These are phyloP conservation scores for Phytophthora quininea DNA, from an alignment of 352 stramenopile genomes.

Conservation along the genomic window DNA sequence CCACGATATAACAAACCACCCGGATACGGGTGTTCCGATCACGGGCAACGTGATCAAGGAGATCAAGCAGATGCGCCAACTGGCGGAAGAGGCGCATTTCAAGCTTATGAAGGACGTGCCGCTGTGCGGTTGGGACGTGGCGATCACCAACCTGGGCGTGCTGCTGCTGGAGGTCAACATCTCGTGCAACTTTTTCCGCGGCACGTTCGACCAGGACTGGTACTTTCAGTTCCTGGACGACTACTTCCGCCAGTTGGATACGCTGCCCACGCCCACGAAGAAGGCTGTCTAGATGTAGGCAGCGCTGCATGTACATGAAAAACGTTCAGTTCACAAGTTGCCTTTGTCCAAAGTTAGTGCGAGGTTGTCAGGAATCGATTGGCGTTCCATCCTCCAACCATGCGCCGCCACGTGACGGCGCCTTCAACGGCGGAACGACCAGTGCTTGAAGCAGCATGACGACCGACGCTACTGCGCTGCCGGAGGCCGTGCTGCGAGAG, in stretches of 20 bases:
- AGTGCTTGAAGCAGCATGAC: conserved; percentile 12
- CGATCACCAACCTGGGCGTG: conserved; percentile 90
- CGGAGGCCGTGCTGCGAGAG: conserved; percentile 33
- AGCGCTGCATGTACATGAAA: neutral
- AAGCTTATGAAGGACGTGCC: conserved; percentile 93
- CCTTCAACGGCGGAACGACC: conserved; percentile 26
- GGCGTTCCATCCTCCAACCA: neutral
- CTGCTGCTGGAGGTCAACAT: conserved; percentile 92
- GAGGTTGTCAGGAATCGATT: too few species aligned
- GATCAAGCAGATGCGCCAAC: conserved; percentile 84
- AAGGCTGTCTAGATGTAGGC: conserved; percentile 43
- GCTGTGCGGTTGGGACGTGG: conserved; percentile 93
- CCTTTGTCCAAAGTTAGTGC: too few species aligned
- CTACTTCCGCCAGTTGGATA: conserved; percentile 84
- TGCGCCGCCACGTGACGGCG: neutral
- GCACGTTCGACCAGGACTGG: conserved; percentile 86
- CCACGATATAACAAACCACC: conserved; percentile 90
- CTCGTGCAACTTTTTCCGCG: conserved; percentile 96
- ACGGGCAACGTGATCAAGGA: conserved; percentile 90
- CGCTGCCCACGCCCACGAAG: conserved; percentile 50
- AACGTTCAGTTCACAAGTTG: too few species aligned
- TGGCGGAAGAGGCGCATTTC: conserved; percentile 87
- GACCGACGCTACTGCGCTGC: conserved; percentile 15
- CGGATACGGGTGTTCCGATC: conserved; percentile 86
- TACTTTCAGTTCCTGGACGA: conserved; percentile 90